Evolutionary conservation across 1,139 yeast species (phyloP).

Genomic region (Suhomyces guaymorum): DNA sequence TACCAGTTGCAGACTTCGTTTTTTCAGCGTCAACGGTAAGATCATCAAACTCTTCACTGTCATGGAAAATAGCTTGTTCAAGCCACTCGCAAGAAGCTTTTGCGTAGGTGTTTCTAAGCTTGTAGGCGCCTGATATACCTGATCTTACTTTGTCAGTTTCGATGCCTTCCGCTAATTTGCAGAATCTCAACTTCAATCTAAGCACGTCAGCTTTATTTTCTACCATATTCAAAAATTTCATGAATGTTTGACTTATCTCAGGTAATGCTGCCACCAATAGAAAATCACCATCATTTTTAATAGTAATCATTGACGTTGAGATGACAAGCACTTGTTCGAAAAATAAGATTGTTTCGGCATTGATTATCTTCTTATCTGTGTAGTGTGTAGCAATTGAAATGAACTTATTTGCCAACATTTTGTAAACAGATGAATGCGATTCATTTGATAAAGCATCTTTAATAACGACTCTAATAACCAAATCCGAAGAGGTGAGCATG

Average conservation of each 20-base stretch:
- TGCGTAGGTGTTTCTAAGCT: conserved; percentile 60
- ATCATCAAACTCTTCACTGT: conserved; percentile 3
- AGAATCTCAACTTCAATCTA: conserved; percentile 58
- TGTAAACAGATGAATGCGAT: conserved; percentile 47
- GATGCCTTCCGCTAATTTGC: conserved; percentile 54
- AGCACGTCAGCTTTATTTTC: conserved; percentile 40
- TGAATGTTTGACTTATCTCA: conserved; percentile 30
- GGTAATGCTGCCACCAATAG: conserved; percentile 38
- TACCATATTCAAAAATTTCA: conserved; percentile 35
- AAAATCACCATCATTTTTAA: conserved; percentile 41
- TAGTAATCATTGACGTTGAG: conserved; percentile 37
- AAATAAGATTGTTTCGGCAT: conserved; percentile 36
- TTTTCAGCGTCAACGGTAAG: background rate
- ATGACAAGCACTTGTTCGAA: conserved; percentile 44
- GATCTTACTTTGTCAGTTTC: conserved; percentile 42
- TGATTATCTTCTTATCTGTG: conserved; percentile 26
- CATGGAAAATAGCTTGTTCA: conserved; percentile 51
- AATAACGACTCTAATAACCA: conserved; percentile 48
- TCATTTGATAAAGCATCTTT: conserved; percentile 50
- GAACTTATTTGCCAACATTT: conserved; percentile 36
- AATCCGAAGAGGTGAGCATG: conserved; percentile 51
- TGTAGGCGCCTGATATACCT: conserved; percentile 57
- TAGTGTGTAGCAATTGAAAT: conserved; percentile 27
- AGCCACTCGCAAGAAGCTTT: conserved; percentile 67
- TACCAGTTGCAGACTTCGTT: background rate